Base-by-base conservation (phyloP, 2,329 filamentous ascomycete genomes). In the Trichophyton mentagrophytes region DNA sequence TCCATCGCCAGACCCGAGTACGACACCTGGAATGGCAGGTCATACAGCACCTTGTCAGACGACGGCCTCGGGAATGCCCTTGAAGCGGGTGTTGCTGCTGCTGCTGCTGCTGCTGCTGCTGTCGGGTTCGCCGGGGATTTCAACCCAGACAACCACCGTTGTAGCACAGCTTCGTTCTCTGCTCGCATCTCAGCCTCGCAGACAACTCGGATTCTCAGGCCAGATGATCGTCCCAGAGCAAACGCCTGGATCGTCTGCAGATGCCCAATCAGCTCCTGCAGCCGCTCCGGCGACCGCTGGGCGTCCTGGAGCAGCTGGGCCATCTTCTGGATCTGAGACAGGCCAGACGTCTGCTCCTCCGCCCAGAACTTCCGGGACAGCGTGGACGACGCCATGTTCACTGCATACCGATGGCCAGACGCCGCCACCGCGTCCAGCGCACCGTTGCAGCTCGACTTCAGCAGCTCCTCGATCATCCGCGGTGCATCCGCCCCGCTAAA, bases 21-120 rank as follows among this genome's bases (percentile, higher is more conserved):
- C 71, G 95, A 96, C 38, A 99, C 93, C 74, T 99, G 93, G 74
- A 96, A 99, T 0, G 93, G 93, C 17, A 99, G 80, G 25, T 92
- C 87, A 75, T 95, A 97, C 75, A 97, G 95, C 0, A 90, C 86
- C 72, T 90, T 93, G 65, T 72, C 69, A 59, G 77, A 75, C 8
- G 74, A 74, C 40, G 73, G 72, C 57, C 71, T 70, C 64, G 71
- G 64, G 61, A 67, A 59, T 9, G 56, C 42, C 8, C 57, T 13
- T 27, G 22, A 11, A 55, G 22, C 2, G 22, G 22, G 22, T 22
- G 17, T 17, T 17, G 17, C 17, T 17, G 17, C 17, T 17, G 69
- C 61, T 8, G 67, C 58, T 7, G 66, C 59, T 2, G 66, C 59
- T 62, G 69, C 61, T 8, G 67, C 58, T 8, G 66, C 60, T 2